Percentiles rank a stretch among this genome's conserved stretches.
Evolutionary conservation across 1,139 yeast genomes (phyloP).

Genomic region (Protomyces gravidus): DNA sequence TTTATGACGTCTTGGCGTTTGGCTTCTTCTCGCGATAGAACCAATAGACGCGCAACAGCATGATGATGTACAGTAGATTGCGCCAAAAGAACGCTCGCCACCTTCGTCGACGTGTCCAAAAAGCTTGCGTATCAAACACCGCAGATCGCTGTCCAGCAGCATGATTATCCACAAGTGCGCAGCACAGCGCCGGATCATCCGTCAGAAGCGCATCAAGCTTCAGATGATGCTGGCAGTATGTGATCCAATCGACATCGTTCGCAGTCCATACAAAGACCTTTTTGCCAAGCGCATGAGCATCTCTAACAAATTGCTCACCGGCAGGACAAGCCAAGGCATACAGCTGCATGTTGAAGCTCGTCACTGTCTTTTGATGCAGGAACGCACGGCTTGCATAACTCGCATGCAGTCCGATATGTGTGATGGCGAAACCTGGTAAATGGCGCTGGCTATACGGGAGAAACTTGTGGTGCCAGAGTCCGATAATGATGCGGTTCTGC

Average conservation of each 20-base stretch:
- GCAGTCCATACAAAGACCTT: constrained; percentile 79
- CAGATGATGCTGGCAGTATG: constrained; percentile 44
- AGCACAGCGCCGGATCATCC: constrained; percentile 49
- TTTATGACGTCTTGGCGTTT: neutral
- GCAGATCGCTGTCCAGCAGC: neutral
- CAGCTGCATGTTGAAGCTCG: constrained; percentile 47
- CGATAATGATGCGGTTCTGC: constrained; percentile 65
- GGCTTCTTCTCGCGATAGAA: neutral
- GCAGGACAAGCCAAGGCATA: constrained; percentile 46
- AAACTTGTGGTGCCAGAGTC: constrained; percentile 73
- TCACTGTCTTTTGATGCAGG: constrained; percentile 40
- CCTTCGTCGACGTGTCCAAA: neutral
- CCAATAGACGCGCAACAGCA: neutral
- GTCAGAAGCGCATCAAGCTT: constrained; percentile 61
- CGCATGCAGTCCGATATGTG: constrained; percentile 32
- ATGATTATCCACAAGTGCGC: neutral
- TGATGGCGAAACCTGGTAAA: constrained; percentile 12
- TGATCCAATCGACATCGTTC: constrained; percentile 48
- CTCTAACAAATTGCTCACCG: constrained; percentile 43
- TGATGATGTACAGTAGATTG: neutral
- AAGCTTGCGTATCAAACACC: neutral
- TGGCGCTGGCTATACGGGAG: constrained; percentile 50
- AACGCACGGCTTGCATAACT: constrained; percentile 29
- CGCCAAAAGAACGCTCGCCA: neutral
- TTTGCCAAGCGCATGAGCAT: constrained; percentile 46